Evolutionary conservation across 495 filamentous ascomycete species (phyloP).

Genomic region (Podospora australis): DNA sequence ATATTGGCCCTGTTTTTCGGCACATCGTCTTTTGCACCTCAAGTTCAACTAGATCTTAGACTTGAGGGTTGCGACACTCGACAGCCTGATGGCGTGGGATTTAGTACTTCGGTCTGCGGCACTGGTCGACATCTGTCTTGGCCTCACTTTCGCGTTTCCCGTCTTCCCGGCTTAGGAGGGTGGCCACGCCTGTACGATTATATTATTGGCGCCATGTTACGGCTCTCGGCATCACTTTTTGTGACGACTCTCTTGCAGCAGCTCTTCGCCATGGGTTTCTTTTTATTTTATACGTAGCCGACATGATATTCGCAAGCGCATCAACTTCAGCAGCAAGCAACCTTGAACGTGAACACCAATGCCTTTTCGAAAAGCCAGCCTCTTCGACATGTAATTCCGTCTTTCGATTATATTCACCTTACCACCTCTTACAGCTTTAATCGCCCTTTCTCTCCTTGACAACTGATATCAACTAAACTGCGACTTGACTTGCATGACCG

Average conservation of each 20-base stretch:
- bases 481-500: background rate
- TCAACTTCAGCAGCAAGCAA: constrained; percentile 16
- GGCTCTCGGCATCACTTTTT: constrained; percentile 22
- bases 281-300: constrained; percentile 34
- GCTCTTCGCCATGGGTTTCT: constrained; percentile 21
- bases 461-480: too few relatives aligned
- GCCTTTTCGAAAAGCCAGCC: background rate
- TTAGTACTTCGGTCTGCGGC: constrained; percentile 26
- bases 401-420: background rate
- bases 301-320: constrained; percentile 25
- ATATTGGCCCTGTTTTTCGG: constrained; percentile 25
- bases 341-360: constrained; percentile 17
- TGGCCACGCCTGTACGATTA: constrained; percentile 33
- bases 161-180: constrained; percentile 22
- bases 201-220: constrained; percentile 25
- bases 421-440: background rate
- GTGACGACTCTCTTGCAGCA: constrained; percentile 28
- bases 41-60: constrained; percentile 25
- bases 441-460: background rate
- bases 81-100: constrained; percentile 22
- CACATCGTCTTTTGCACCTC: constrained; percentile 15
- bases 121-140: constrained; percentile 26
- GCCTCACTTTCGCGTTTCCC: constrained; percentile 17
- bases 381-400: constrained; percentile 2
- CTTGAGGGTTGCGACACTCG: constrained; percentile 29